Conservation (phyloP, 2,329 filamentous ascomycete genomes). For the Claviceps humidiphila region DNA sequence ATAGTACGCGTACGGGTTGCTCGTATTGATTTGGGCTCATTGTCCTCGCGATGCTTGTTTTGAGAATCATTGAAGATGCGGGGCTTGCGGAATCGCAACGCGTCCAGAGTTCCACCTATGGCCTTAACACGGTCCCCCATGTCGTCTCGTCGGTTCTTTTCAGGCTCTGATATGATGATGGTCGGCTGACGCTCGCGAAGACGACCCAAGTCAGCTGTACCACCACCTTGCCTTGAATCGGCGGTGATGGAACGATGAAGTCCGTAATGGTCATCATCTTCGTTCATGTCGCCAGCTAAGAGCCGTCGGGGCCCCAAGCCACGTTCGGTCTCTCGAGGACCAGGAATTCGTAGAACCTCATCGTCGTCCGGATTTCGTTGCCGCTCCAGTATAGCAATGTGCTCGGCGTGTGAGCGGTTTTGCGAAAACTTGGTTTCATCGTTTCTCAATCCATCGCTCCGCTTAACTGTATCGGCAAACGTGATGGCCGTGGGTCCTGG, state of each 20-base stretch:
- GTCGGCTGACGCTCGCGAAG: conserved; percentile 33
- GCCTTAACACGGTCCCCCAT: conserved; percentile 30
- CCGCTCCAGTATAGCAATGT: conserved; percentile 77
- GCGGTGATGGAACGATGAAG: conserved; percentile 13
- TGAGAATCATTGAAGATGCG: conserved; percentile 24
- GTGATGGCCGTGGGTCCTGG: conserved; percentile 34
- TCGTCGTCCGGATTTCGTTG: conserved; percentile 66
- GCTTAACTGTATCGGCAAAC: conserved; percentile 54
- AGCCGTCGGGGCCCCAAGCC: conserved; percentile 56
- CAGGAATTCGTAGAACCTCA: conserved; percentile 73
- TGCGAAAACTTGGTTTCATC: conserved; percentile 33
- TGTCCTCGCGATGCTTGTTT: conserved; percentile 25
- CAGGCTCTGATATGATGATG: conserved; percentile 56
- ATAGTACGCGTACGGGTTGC: conserved; percentile 35
- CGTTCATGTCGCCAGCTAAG: conserved; percentile 24
- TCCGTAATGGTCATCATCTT: conserved; percentile 18
- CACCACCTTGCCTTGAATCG: conserved; percentile 15
- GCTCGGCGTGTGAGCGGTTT: conserved; percentile 52
- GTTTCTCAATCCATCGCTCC: conserved; percentile 41
- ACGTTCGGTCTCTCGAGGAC: conserved; percentile 77
- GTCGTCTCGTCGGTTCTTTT: conserved; percentile 23
- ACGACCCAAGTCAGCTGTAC: conserved; percentile 10
- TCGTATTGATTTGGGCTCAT: conserved; percentile 13
- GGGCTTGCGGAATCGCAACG: conserved; percentile 31
- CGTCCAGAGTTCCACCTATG: conserved; percentile 24